phyloP scores from a whole-genome alignment of 208 protist genomes.

The Crithidia bombi region DNA sequence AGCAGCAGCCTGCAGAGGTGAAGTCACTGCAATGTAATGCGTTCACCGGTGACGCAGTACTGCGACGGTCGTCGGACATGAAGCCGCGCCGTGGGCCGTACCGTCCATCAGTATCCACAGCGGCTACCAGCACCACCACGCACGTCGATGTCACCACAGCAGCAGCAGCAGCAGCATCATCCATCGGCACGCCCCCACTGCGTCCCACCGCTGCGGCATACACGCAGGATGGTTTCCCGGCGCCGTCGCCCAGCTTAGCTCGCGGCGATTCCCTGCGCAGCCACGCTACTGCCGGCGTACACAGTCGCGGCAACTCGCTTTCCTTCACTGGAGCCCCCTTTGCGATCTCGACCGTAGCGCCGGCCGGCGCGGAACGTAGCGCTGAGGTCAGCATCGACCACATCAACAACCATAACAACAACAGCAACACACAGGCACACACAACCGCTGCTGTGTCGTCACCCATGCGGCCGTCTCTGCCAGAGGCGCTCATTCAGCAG shows the following conservation, averaged over 20 bases:
- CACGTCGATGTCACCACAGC: not conserved
- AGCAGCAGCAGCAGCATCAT: not conserved
- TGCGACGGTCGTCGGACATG: not conserved
- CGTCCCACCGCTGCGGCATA: not conserved
- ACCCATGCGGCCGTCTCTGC: slow-evolving; percentile 6
- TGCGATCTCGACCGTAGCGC: too few relatives aligned
- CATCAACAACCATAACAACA: too few relatives aligned
- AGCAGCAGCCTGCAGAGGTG: not conserved
- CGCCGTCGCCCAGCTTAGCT: not conserved
- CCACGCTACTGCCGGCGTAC: too few relatives aligned
- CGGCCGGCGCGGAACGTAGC: too few relatives aligned
- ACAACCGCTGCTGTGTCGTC: not conserved
- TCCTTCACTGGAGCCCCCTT: not conserved
- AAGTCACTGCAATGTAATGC: not conserved
- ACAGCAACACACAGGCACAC: too few relatives aligned
- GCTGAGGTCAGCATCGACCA: too few relatives aligned
- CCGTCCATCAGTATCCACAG: not conserved
- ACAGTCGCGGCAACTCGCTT: not conserved
- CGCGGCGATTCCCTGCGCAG: not conserved
- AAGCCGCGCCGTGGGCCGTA: slow-evolving; percentile 20
- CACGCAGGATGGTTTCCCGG: not conserved
- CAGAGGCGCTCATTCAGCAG: not conserved
- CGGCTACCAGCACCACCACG: not conserved
- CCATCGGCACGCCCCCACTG: too few relatives aligned
- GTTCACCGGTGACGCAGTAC: not conserved